Evolutionary conservation across 2,329 filamentous ascomycete species (phyloP), one percentile per base, ranked within the genome.

Genomic region (Dactylellina cionopaga): DNA sequence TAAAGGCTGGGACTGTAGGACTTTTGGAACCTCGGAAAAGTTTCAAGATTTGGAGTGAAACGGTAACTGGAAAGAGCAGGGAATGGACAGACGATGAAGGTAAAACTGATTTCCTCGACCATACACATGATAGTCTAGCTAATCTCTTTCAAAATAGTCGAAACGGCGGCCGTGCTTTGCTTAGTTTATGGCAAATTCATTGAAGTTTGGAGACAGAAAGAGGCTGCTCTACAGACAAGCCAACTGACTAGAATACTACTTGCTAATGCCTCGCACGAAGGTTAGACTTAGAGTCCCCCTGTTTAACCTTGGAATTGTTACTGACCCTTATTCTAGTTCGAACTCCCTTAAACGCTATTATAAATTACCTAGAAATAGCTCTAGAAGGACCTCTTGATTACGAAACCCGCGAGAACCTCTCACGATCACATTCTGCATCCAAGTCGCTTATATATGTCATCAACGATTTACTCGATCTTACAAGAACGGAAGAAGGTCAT

Each of bases 371-470:
- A 0, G 92, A 96, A 76, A 96, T 96, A 75, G 92, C 92, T 0
- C 81, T 96, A 0, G 92, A 96, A 80, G 92, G 92, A 0, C 82
- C 84, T 0, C 82, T 96, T 2, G 92, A 96, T 74, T 83, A 87
- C 13, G 92, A 96, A 78, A 96, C 91, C 0, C 84, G 93, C 17
- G 92, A 96, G 3, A 96, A 95, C 71, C 82, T 96, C 4, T 85
- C 90, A 0, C 90, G 88, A 75, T 96, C 92, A 0, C 91, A 96
- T 78, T 96, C 92, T 0, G 92, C 92, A 2, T 96, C 92, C 0
- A 96, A 96, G 78, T 96, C 92, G 0, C 82, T 96, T 24, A 94
- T 96, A 3, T 96, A 96, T 78, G 92, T 96, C 7, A 96, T 96
- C 81, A 96, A 96, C 75, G 92, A 96, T 78, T 83, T 96, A 1